Conservation (phyloP, 2,329 filamentous ascomycete genomes). For the Tricladium varicosporioides region DNA sequence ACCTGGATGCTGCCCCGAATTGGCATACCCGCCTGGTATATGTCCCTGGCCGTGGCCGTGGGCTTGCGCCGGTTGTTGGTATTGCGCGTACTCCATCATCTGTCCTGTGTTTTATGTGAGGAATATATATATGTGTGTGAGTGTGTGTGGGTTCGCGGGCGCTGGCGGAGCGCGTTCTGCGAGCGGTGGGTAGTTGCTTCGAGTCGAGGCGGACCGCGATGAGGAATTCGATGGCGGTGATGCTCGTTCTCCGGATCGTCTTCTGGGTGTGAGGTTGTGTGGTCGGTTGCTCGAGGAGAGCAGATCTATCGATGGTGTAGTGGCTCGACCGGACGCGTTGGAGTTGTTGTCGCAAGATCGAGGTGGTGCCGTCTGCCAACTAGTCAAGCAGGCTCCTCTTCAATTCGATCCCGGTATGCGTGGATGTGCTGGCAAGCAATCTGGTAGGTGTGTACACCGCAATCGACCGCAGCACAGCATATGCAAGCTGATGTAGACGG, state of each 20-base stretch:
- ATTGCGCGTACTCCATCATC: constrained; percentile 76
- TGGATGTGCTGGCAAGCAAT: constrained; percentile 60
- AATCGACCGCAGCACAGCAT: constrained; percentile 55
- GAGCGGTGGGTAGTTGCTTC: constrained; percentile 5
- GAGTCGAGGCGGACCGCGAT: not conserved
- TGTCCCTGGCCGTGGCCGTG: constrained; percentile 59
- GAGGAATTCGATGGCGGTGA: constrained; percentile 4
- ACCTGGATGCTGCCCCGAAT: constrained; percentile 52
- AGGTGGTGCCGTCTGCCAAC: constrained; percentile 23
- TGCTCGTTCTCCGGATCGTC: not conserved
- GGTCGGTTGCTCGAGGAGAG: constrained; percentile 4
- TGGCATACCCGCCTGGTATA: constrained; percentile 60
- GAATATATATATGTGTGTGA: constrained; percentile 23
- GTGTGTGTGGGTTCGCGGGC: constrained; percentile 9
- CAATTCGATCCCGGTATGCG: constrained; percentile 51
- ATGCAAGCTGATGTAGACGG: constrained; percentile 54
- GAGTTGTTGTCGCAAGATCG: constrained; percentile 25
- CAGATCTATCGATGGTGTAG: constrained; percentile 6
- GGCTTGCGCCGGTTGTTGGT: constrained; percentile 57
- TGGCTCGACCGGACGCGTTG: constrained; percentile 22
- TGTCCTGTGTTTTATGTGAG: constrained; percentile 31
- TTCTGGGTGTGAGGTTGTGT: constrained; percentile 13
- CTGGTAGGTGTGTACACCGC: constrained; percentile 49
- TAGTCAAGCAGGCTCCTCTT: constrained; percentile 34
- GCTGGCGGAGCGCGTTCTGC: constrained; percentile 15